A percentile compares a stretch with the other conserved stretches of the same genome.
These are phyloP conservation scores for Boletus edulis DNA, from an alignment of 768 basidiomycete species.

Conservation along the genomic window DNA sequence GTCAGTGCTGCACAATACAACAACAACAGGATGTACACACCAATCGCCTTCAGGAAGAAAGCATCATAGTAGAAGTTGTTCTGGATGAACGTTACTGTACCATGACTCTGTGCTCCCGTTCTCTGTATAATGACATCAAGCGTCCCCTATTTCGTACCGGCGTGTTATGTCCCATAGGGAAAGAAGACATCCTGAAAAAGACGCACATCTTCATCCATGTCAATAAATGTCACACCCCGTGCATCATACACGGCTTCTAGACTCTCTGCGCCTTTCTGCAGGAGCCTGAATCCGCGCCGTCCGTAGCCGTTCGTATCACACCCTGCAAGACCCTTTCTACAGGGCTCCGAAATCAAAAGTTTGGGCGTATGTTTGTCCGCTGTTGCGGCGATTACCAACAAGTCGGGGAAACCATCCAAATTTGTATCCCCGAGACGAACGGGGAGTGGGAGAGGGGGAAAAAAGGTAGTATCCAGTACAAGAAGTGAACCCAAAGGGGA, in stretches of 20 bases:
- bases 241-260: constrained; percentile 76
- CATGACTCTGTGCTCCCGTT: constrained; percentile 61
- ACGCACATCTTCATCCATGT: constrained; percentile 94
- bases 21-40: constrained; percentile 41
- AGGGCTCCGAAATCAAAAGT: constrained; percentile 64
- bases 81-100: constrained; percentile 77
- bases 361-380: constrained; percentile 50
- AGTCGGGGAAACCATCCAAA: constrained; percentile 92
- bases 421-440: constrained; percentile 87
- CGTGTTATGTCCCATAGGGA: neutral
- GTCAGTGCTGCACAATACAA: constrained; percentile 1
- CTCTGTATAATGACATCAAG: constrained; percentile 92
- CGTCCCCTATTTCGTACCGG: constrained; percentile 57
- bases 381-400: constrained; percentile 57
- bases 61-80: constrained; percentile 99
- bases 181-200: neutral
- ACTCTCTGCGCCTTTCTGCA: constrained; percentile 55
- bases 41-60: constrained; percentile 96
- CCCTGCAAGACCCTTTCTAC: constrained; percentile 52
- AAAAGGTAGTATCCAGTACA: constrained; percentile 63
- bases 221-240: constrained; percentile 73
- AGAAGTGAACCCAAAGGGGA: constrained; percentile 53
- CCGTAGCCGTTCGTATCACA: constrained; percentile 51
- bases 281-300: constrained; percentile 62
- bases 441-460: constrained; percentile 69